A percentile compares a stretch with the other conserved stretches of the same genome.
Evolutionary conservation across 768 basidiomycete genomes (phyloP).

Genomic region (Termitomyces sp.): DNA sequence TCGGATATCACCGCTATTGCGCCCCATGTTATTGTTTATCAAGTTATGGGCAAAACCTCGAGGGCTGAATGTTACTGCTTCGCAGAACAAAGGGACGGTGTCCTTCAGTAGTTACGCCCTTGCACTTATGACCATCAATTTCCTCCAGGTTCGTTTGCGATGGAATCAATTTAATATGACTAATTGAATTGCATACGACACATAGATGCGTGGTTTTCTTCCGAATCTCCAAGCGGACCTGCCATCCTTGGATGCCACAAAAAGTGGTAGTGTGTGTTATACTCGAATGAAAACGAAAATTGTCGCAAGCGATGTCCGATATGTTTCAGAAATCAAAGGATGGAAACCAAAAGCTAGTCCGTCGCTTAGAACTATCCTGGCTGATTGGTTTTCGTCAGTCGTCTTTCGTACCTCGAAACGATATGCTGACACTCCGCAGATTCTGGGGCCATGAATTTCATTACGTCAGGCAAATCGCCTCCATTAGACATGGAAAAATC

Average conservation of each 20-base stretch:
- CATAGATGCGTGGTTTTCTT: slow-evolving; percentile 36
- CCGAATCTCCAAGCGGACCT: slow-evolving; percentile 49
- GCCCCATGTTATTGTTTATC: slow-evolving; percentile 39
- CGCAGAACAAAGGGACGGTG: slow-evolving; percentile 10
- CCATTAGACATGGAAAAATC: slow-evolving; percentile 7
- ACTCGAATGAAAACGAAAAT: slow-evolving; percentile 16
- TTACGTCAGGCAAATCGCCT: slow-evolving; percentile 14
- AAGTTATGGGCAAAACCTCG: slow-evolving; percentile 58
- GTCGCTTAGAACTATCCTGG: slow-evolving; percentile 20
- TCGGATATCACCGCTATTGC: slow-evolving; percentile 36
- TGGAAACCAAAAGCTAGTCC: slow-evolving; percentile 10
- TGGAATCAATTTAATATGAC: neutral
- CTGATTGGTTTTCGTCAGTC: slow-evolving; percentile 40
- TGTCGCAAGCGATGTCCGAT: slow-evolving; percentile 27
- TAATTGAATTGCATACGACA: neutral
- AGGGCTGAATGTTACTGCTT: slow-evolving; percentile 42
- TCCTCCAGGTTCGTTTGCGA: slow-evolving; percentile 42
- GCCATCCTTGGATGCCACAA: slow-evolving; percentile 8
- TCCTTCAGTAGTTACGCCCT: slow-evolving; percentile 63
- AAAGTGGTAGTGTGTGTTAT: slow-evolving; percentile 26
- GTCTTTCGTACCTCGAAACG: neutral
- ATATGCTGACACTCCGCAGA: slow-evolving; percentile 21
- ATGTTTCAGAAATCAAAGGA: slow-evolving; percentile 5
- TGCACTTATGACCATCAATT: slow-evolving; percentile 54
- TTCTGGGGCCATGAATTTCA: slow-evolving; percentile 40